These are phyloP conservation scores for Fomitopsis serialis DNA, from an alignment of 768 basidiomycete genomes.

Conservation along the genomic window DNA sequence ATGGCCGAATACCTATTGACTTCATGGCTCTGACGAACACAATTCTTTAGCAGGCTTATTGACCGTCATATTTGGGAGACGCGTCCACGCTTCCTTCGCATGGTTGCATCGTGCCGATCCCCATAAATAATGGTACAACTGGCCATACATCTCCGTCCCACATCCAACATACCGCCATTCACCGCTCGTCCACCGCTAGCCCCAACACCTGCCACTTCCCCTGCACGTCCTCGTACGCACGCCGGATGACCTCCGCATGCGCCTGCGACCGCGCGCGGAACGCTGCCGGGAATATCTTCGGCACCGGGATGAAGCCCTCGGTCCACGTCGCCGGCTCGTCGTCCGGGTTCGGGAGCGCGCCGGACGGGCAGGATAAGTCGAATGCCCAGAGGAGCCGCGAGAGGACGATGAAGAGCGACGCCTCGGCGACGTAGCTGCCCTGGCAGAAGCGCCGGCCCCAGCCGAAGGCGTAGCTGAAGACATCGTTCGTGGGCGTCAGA, in stretches of 20 bases:
- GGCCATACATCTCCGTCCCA: too few species aligned
- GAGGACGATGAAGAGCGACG: conserved; percentile 17
- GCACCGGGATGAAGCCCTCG: conserved; percentile 1
- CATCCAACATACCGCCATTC: background rate
- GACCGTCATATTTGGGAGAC: too few species aligned
- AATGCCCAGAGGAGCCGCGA: conserved; percentile 21
- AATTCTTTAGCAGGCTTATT: too few species aligned
- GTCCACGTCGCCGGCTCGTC: conserved; percentile 3
- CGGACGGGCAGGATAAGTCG: conserved; percentile 15
- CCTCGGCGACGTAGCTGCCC: conserved; percentile 15
- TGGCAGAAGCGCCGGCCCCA: conserved; percentile 16
- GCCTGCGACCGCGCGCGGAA: conserved; percentile 1
- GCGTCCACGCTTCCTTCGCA: too few species aligned
- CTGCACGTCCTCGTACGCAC: conserved; percentile 2
- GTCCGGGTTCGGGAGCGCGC: conserved; percentile 1
- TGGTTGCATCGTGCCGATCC: too few species aligned
- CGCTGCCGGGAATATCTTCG: background rate
- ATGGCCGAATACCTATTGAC: too few species aligned
- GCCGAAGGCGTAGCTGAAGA: conserved; percentile 14
- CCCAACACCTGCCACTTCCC: conserved; percentile 2
- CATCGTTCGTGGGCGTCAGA: background rate
- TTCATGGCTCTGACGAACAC: too few species aligned
- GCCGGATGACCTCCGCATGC: background rate
- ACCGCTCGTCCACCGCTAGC: conserved; percentile 3
- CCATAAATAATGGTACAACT: too few species aligned